Conservation (phyloP, 192 early-diverging fungal species). For the Coemansia asiatica region DNA sequence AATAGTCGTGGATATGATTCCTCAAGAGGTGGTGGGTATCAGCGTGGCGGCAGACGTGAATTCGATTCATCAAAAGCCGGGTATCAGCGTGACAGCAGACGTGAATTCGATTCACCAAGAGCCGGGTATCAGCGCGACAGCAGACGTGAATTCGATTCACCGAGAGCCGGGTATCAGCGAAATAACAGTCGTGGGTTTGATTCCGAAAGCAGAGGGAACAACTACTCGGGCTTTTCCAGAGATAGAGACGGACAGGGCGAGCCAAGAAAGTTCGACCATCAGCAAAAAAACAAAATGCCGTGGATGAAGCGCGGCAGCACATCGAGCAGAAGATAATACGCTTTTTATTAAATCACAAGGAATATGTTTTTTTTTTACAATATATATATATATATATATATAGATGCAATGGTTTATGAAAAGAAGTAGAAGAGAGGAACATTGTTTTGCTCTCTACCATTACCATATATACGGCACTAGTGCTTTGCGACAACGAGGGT, state of each 20-base stretch:
- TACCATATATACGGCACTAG: constrained; percentile 46
- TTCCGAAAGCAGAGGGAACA: not conserved
- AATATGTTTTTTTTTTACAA: not conserved
- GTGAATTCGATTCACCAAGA: too few relatives aligned
- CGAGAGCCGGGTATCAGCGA: not conserved
- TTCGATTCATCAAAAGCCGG: not conserved
- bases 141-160: not conserved
- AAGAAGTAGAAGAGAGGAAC: too few relatives aligned
- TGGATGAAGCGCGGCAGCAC: constrained; percentile 18
- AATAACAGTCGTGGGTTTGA: not conserved
- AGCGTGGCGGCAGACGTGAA: not conserved
- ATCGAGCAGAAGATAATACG: not conserved
- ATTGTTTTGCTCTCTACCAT: too few relatives aligned
- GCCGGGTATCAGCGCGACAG: not conserved
- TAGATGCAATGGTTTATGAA: too few relatives aligned
- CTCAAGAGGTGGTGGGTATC: too few relatives aligned
- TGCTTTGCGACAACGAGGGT: constrained; percentile 26
- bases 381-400: too few relatives aligned
- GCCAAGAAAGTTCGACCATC: not conserved
- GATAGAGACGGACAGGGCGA: not conserved
- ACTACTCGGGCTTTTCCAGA: not conserved
- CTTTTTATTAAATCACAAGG: not conserved
- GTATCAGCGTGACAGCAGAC: not conserved
- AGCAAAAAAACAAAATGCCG: not conserved
- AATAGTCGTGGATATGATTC: too few relatives aligned